phyloP scores from a whole-genome alignment of 345 rosid genomes.

The Mangifera indica region DNA sequence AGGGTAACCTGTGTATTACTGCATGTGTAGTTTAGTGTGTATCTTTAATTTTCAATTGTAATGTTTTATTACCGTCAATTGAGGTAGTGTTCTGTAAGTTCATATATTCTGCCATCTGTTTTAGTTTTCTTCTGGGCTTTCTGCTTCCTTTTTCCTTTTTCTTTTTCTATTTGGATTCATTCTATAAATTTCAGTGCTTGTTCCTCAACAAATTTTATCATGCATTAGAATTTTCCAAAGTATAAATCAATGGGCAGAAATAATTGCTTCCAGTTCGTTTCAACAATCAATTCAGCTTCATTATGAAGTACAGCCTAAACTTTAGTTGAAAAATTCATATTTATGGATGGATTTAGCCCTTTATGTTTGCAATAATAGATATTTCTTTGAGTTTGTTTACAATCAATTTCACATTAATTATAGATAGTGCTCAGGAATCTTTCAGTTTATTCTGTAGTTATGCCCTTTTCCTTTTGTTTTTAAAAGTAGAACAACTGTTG shows the following conservation, averaged over 20 bases:
- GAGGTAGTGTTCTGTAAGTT: slow-evolving; percentile 29
- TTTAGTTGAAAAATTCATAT: too few species aligned
- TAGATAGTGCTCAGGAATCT: too few species aligned
- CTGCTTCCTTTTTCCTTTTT: slow-evolving; percentile 12
- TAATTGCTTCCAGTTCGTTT: neutral
- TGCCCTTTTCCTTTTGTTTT: too few species aligned
- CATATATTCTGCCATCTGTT: too few species aligned
- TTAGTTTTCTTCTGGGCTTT: too few species aligned
- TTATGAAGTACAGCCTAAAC: too few species aligned
- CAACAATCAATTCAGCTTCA: neutral
- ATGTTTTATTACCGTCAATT: slow-evolving; percentile 20
- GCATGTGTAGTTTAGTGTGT: slow-evolving; percentile 37
- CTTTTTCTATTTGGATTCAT: slow-evolving; percentile 16
- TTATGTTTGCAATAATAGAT: too few species aligned
- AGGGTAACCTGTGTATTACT: slow-evolving; percentile 11
- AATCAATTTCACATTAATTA: too few species aligned
- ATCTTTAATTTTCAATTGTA: slow-evolving; percentile 16
- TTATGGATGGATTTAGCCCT: too few species aligned
- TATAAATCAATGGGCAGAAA: neutral
- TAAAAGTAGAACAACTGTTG: too few species aligned
- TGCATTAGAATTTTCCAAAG: neutral
- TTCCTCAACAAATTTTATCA: neutral
- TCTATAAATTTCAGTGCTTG: slow-evolving; percentile 5
- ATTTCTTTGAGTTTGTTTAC: too few species aligned
- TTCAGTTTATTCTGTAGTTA: too few species aligned